Percentiles rank a stretch among this genome's conserved stretches.
Evolutionary conservation across 192 early-diverging fungal species (phyloP).

Genomic region (Pilobolus umbonatus): DNA sequence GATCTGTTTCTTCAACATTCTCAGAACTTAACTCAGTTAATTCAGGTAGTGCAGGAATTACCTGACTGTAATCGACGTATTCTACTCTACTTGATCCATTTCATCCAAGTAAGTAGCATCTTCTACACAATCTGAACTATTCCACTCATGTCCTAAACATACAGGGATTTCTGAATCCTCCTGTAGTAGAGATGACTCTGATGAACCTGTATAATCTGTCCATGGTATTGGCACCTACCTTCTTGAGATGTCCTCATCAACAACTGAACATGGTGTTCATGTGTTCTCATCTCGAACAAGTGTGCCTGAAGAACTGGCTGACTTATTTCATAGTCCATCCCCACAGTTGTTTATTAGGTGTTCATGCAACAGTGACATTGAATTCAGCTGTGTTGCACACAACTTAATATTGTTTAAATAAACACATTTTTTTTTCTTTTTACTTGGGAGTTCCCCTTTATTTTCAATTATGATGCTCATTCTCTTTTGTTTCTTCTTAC

Average conservation of each 20-base stretch:
- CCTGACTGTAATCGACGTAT: conserved; percentile 66
- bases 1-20: conserved; percentile 63
- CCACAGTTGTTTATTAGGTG: no score
- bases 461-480: no score
- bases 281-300: conserved; percentile 41
- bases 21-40: conserved; percentile 43
- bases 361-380: no score
- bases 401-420: no score
- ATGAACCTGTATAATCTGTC: conserved; percentile 91
- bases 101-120: conserved; percentile 58
- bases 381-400: no score
- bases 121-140: background rate
- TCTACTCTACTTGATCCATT: conserved; percentile 75
- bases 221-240: conserved; percentile 93
- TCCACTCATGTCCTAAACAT: background rate
- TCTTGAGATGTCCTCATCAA: conserved; percentile 79
- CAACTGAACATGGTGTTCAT: conserved; percentile 57
- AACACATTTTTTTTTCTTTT: no score
- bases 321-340: no score
- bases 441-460: no score
- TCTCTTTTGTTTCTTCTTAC: no score
- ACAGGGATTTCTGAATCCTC: conserved; percentile 68
- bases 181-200: conserved; percentile 68
- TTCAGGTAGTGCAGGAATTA: conserved; percentile 42
- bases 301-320: conserved; percentile 18